These are phyloP conservation scores for Calendula officinalis DNA, from an alignment of 129 eudicot genomes.

Conservation along the genomic window DNA sequence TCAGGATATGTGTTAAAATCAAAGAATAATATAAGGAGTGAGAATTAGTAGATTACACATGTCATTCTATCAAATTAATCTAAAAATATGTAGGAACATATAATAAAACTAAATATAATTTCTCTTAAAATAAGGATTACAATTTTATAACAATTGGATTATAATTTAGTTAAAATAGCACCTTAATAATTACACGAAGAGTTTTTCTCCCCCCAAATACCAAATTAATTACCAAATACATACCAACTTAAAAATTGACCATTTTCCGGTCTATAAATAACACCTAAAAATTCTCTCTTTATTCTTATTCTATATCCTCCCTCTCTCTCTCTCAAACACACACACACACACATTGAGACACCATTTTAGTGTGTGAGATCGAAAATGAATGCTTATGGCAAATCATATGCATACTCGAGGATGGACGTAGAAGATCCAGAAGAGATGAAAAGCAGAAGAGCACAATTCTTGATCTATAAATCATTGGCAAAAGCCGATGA, in stretches of 20 bases:
- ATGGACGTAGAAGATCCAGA: conserved; percentile 55
- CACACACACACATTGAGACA: too few species aligned
- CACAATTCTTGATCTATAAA: conserved; percentile 58
- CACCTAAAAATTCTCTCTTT: neutral
- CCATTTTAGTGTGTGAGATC: neutral
- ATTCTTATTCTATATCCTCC: neutral
- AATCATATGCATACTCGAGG: conserved; percentile 43
- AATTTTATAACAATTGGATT: neutral
- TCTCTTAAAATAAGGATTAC: neutral
- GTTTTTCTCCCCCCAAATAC: neutral
- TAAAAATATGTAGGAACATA: too few species aligned
- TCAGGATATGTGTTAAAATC: too few species aligned
- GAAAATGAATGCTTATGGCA: conserved; percentile 21
- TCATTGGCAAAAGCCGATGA: conserved; percentile 40
- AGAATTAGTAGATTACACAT: too few species aligned
- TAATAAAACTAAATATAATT: too few species aligned
- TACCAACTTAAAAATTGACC: conserved; percentile 5
- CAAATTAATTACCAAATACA: neutral
- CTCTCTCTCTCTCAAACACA: neutral
- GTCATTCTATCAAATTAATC: too few species aligned
- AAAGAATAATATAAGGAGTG: too few species aligned
- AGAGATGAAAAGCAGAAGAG: conserved; percentile 44
- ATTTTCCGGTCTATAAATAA: conserved; percentile 25
- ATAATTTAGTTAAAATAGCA: neutral
- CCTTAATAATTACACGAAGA: neutral